These are phyloP conservation scores for Heterotrichella gracilis DNA, from an alignment of 352 stramenopile genomes.

Conservation along the genomic window DNA sequence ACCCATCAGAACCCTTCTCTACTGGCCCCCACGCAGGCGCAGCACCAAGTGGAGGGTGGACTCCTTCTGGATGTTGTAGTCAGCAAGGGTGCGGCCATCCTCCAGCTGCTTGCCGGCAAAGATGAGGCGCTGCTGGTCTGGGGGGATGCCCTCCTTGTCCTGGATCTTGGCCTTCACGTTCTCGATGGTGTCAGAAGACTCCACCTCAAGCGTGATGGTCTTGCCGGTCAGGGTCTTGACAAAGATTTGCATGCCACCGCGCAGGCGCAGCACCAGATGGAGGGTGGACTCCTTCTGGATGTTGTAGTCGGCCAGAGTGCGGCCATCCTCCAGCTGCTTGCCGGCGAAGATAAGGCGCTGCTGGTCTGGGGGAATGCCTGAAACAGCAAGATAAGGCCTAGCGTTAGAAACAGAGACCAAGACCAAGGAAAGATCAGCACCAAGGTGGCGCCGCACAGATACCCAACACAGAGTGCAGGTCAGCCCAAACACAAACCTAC, in stretches of 20 bases:
- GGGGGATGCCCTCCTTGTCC: conserved; percentile 98
- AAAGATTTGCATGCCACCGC: conserved; percentile 20
- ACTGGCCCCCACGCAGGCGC: conserved; percentile 39
- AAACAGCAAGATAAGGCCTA: too few relatives aligned
- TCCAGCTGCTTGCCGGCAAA: conserved; percentile 56
- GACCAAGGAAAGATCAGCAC: too few relatives aligned
- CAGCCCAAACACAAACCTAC: too few relatives aligned
- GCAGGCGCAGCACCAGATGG: conserved; percentile 23
- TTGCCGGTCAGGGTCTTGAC: conserved; percentile 59
- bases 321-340: conserved; percentile 23
- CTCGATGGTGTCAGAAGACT: conserved; percentile 93
- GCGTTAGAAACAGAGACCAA: too few relatives aligned
- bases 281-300: conserved; percentile 24
- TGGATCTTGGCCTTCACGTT: conserved; percentile 99
- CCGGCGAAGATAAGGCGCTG: conserved; percentile 24
- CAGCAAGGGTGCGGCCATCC: conserved; percentile 41
- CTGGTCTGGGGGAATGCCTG: conserved; percentile 12
- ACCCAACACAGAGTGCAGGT: too few relatives aligned
- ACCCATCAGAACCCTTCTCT: too few relatives aligned
- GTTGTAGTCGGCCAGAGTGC: conserved; percentile 23
- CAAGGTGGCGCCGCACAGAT: too few relatives aligned
- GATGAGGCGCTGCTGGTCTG: conserved; percentile 60
- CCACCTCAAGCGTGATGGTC: conserved; percentile 97
- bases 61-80: conserved; percentile 74
- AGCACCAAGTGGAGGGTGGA: conserved; percentile 82